These are phyloP conservation scores for Calonectria pauciramosa DNA, from an alignment of 2,329 filamentous ascomycete species.

Conservation along the genomic window DNA sequence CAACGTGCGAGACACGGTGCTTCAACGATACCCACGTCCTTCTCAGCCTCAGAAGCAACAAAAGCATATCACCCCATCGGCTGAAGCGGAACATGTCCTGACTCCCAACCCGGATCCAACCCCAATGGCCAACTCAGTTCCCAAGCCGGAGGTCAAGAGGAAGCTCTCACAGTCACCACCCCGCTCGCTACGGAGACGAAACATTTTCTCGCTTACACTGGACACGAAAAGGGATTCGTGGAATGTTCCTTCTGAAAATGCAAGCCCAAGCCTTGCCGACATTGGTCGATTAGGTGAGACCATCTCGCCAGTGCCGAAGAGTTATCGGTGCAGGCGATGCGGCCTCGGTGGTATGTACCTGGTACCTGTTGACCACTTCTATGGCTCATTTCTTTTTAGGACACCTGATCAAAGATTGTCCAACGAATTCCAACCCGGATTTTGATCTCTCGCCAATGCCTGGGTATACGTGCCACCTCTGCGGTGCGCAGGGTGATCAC, in stretches of 20 bases:
- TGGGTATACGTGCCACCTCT: constrained; percentile 35
- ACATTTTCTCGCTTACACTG: constrained; percentile 1
- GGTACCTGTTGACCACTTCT: not conserved
- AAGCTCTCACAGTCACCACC: not conserved
- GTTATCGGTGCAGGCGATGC: constrained; percentile 24
- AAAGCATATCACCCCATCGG: not conserved
- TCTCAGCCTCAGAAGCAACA: not conserved
- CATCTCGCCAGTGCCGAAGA: constrained; percentile 8
- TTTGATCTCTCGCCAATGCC: constrained; percentile 8
- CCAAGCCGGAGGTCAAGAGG: not conserved
- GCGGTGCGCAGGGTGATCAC: constrained; percentile 31
- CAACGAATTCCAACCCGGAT: constrained; percentile 12
- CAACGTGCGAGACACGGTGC: not conserved
- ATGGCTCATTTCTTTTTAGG: constrained; percentile 25
- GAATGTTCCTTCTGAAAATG: not conserved
- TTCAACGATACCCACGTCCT: not conserved
- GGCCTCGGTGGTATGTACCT: constrained; percentile 20
- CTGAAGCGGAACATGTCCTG: not conserved
- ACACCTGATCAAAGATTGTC: constrained; percentile 34
- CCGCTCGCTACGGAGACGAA: not conserved
- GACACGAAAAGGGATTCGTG: not conserved
- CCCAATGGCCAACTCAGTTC: too few species aligned
- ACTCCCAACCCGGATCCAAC: not conserved
- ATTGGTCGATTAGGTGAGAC: not conserved
- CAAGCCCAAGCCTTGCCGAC: not conserved